Base-by-base conservation (phyloP, 495 filamentous ascomycete genomes). In the Talaromyces proteolyticus region DNA sequence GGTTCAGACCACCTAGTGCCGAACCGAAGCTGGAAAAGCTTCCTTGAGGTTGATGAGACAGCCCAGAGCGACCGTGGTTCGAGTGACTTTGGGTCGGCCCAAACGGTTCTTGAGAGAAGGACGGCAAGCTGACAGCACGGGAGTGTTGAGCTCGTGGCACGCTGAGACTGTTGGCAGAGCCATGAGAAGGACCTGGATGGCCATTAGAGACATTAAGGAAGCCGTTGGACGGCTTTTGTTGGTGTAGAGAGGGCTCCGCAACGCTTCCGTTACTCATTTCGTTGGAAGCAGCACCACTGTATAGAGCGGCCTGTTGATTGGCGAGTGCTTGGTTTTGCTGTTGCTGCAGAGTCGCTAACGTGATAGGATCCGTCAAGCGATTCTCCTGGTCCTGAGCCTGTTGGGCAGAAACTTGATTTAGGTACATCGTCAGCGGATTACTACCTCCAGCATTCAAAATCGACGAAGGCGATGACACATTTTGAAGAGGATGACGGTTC, bases 391-490 rank as follows among this genome's bases (percentile, higher is more conserved):
- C 80, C 44, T 80, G 80, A 34, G 85, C 79, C 18, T 87, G 84
- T 62, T 92, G 87, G 21, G 88, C 79, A 3, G 83, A 89, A 44
- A 91, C 85, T 63, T 95, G 89, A 63, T 80, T 87, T 37, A 96
- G 80, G 64, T 95, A 96, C 84, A 96, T 78, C n/a, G 89, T 94
- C 60, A 98, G 68, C 0, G 93, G 93, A 64, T 98, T 98, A 74
- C 79, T 91, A 49, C 75, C 73, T 24, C 83, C 82, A 36, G 78
- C 81, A 63, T 92, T 92, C 62, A 95, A 79, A 51, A 95, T 75
- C 4, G 80, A 79, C 3, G 86, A 80, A 10, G 85, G 80, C 6
- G 80, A 83, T 3, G 78, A 77, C 23, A 73, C 65, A 7, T 65
- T 72, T 49, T 81, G 77, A 24, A 80, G 62, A 8, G 70, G 69